phyloP scores from a whole-genome alignment of 306 rosid genomes.

The Lathyrus sativus region DNA sequence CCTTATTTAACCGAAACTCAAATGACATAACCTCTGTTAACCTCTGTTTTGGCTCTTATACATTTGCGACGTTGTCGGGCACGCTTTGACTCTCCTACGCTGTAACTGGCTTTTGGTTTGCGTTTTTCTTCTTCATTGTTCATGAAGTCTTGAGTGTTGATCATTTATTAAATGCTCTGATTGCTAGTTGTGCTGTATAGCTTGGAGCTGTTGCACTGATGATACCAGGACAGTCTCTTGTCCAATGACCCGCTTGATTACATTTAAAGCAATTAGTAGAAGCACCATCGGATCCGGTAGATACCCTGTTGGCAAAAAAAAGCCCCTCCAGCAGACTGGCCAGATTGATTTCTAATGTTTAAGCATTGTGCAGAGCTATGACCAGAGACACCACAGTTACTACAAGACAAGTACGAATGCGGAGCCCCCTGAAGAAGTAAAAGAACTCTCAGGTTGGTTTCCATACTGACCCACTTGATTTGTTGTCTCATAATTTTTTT shows the following conservation, averaged over 20 bases:
- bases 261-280: conserved; percentile 81
- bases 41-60: too few species aligned
- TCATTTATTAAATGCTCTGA: too few species aligned
- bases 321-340: conserved; percentile 50
- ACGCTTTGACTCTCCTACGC: too few species aligned
- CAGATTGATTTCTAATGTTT: conserved; percentile 47
- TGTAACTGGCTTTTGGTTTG: too few species aligned
- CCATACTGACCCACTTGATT: too few species aligned
- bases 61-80: too few species aligned
- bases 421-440: conserved; percentile 41
- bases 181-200: conserved; percentile 33
- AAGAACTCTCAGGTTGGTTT: conserved; percentile 52
- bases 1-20: too few species aligned
- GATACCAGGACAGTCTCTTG: conserved; percentile 76
- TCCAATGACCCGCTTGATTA: conserved; percentile 79
- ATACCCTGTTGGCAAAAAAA: conserved; percentile 46
- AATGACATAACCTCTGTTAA: too few species aligned
- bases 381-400: conserved; percentile 68
- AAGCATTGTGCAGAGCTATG: conserved; percentile 75
- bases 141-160: too few species aligned
- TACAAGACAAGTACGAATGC: conserved; percentile 52
- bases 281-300: conserved; percentile 44
- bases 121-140: too few species aligned
- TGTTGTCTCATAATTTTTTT: too few species aligned
- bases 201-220: conserved; percentile 16